These are phyloP conservation scores for Aspergillus novofumigatus DNA, from an alignment of 2,329 filamentous ascomycete species.

Conservation along the genomic window DNA sequence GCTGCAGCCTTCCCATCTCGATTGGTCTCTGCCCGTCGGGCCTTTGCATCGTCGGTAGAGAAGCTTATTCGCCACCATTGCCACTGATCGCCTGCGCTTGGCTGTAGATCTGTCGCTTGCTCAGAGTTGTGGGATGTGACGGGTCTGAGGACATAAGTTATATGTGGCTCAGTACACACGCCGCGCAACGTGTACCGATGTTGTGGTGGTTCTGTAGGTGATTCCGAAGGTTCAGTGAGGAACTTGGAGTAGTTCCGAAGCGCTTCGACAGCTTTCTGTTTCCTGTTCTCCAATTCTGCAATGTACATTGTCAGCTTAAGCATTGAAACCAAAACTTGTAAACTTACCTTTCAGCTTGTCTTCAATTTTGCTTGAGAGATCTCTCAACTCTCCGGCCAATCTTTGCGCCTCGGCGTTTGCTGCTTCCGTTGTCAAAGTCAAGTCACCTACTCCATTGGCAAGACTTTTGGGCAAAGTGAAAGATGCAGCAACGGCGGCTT, in stretches of 20 bases:
- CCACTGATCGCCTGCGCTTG: slow-evolving; percentile 29
- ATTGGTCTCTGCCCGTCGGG: slow-evolving; percentile 25
- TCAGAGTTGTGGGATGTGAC: slow-evolving; percentile 18
- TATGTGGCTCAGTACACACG: slow-evolving; percentile 54
- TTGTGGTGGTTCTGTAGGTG: slow-evolving; percentile 37
- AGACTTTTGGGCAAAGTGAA: slow-evolving; percentile 22
- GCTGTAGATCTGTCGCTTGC: slow-evolving; percentile 18
- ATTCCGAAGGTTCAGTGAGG: slow-evolving; percentile 44
- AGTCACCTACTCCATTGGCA: slow-evolving; percentile 10
- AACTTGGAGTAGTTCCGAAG: slow-evolving; percentile 43
- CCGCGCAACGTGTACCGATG: slow-evolving; percentile 55
- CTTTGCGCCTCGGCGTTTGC: slow-evolving; percentile 22
- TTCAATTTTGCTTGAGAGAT: slow-evolving; percentile 36
- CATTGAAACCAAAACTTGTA: neutral
- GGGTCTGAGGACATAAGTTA: slow-evolving; percentile 53
- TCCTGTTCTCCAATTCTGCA: slow-evolving; percentile 43
- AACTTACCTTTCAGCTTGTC: slow-evolving; percentile 37
- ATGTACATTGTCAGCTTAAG: neutral
- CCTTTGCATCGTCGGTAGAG: slow-evolving; percentile 40
- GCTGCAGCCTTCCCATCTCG: slow-evolving; percentile 15
- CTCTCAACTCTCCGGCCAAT: slow-evolving; percentile 32
- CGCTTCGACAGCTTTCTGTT: slow-evolving; percentile 37
- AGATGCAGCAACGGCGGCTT: slow-evolving; percentile 30
- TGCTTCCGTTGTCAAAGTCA: slow-evolving; percentile 13
- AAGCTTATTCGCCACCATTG: slow-evolving; percentile 57